A percentile compares a stretch with the other conserved stretches of the same genome.
Evolutionary conservation across 1,284 basidiomycete genomes (phyloP).

Genomic region (Sutorius eximius): DNA sequence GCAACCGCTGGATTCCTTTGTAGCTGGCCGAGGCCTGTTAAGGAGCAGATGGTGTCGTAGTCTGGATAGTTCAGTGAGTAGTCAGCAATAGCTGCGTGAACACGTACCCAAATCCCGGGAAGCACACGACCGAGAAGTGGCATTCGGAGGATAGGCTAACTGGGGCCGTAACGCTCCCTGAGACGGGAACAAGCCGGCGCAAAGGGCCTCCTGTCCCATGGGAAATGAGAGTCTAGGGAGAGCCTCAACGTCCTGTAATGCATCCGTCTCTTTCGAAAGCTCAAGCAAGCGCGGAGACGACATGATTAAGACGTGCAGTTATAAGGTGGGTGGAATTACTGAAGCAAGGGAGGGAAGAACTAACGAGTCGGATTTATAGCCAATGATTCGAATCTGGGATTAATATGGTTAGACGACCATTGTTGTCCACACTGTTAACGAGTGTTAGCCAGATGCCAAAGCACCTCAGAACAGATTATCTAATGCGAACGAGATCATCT

Average conservation of each 20-base stretch:
- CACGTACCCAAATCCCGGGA: background rate
- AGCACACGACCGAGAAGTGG: background rate
- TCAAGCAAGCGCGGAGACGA: background rate
- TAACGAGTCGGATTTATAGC: background rate
- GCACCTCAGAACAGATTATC: background rate
- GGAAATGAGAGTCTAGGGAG: too few relatives aligned
- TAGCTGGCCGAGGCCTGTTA: background rate
- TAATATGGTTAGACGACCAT: background rate
- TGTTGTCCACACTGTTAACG: background rate
- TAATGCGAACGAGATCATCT: background rate
- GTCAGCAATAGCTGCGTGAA: background rate
- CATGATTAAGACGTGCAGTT: background rate
- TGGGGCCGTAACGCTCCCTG: background rate
- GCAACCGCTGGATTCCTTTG: background rate
- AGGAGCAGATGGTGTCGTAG: too few relatives aligned
- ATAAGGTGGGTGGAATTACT: too few relatives aligned
- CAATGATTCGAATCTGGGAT: background rate
- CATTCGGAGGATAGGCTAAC: background rate
- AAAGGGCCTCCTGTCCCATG: rapidly evolving
- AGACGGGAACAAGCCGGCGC: background rate
- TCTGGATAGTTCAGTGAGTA: background rate
- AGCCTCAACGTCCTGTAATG: background rate
- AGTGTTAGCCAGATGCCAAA: background rate
- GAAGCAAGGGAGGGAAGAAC: background rate
- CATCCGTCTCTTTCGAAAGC: background rate